phyloP scores from a whole-genome alignment of 2,329 filamentous ascomycete genomes.

The Stemphylium vesicarium region DNA sequence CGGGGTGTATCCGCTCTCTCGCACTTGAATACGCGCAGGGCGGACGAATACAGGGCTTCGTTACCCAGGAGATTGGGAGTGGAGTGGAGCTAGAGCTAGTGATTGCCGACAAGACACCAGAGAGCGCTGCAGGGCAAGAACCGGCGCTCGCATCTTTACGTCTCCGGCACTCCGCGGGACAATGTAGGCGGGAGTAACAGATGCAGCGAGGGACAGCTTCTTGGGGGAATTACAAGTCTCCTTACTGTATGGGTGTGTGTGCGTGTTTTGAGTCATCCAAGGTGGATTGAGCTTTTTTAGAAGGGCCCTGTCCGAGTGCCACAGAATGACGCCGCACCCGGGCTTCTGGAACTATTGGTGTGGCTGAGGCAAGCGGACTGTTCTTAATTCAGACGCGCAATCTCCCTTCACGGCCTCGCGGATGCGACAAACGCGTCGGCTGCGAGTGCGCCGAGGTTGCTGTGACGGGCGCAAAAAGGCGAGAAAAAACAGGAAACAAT shows the following conservation, averaged over 20 bases:
- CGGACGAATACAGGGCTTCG: conserved; percentile 18
- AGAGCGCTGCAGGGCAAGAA: conserved; percentile 12
- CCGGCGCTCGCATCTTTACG: conserved; percentile 7
- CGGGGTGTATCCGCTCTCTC: background rate
- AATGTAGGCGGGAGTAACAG: background rate
- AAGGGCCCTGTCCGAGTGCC: conserved; percentile 10
- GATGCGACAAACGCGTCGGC: background rate
- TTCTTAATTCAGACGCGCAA: conserved; percentile 24
- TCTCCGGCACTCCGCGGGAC: conserved; percentile 1
- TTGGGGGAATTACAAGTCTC: conserved; percentile 4
- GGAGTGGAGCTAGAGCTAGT: conserved; percentile 9
- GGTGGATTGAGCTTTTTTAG: background rate
- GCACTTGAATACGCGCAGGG: background rate
- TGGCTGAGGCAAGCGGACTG: conserved; percentile 19
- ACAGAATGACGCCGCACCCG: conserved; percentile 18
- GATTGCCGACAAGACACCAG: conserved; percentile 5
- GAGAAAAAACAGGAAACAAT: background rate
- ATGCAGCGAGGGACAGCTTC: background rate
- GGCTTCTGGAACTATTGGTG: conserved; percentile 16
- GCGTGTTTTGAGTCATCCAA: background rate
- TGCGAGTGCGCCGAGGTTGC: background rate
- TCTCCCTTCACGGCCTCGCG: conserved; percentile 18
- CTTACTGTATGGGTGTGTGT: background rate
- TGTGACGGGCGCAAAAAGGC: background rate
- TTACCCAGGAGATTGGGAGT: conserved; percentile 16